phyloP scores from a whole-genome alignment of 2,329 filamentous ascomycete genomes.

The Bipolaris oryzae region DNA sequence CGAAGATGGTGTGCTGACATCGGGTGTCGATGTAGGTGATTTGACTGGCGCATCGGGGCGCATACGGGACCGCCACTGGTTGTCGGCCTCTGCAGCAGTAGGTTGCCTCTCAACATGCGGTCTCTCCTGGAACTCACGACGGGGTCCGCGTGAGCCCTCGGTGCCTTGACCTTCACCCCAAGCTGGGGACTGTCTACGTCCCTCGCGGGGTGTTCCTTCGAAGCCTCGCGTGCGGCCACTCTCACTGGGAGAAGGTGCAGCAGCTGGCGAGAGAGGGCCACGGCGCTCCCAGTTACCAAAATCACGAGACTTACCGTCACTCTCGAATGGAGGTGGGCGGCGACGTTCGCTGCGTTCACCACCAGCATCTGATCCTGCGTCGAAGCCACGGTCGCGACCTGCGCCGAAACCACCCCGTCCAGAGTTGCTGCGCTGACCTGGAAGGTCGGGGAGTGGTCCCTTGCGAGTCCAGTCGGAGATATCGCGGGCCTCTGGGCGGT shows the following conservation, averaged over 20 bases:
- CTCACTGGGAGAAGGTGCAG: conserved; percentile 57
- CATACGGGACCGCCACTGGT: conserved; percentile 91
- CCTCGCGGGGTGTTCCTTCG: conserved; percentile 48
- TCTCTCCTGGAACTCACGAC: conserved; percentile 70
- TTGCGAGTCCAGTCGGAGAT: conserved; percentile 91
- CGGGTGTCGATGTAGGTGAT: conserved; percentile 70
- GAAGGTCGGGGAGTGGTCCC: conserved; percentile 80
- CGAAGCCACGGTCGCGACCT: conserved; percentile 56
- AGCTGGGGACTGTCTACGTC: conserved; percentile 65
- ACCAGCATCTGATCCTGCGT: conserved; percentile 57
- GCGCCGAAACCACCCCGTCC: conserved; percentile 53
- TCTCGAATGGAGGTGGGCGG: conserved; percentile 66
- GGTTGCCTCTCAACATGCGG: conserved; percentile 70
- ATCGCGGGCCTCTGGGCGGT: conserved; percentile 79
- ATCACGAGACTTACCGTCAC: conserved; percentile 78
- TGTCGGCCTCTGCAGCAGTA: conserved; percentile 90
- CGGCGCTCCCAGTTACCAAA: conserved; percentile 94
- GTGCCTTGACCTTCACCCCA: conserved; percentile 75
- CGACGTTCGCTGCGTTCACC: conserved; percentile 72
- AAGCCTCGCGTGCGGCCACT: conserved; percentile 64
- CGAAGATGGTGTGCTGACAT: conserved; percentile 76
- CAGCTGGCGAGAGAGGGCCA: conserved; percentile 80
- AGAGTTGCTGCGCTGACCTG: conserved; percentile 61
- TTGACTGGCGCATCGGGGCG: conserved; percentile 72
- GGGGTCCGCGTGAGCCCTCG: conserved; percentile 79